Evolutionary conservation across 495 filamentous ascomycete genomes (phyloP), one percentile per base, ranked within the genome.

Genomic region (Aspergillus taichungensis): DNA sequence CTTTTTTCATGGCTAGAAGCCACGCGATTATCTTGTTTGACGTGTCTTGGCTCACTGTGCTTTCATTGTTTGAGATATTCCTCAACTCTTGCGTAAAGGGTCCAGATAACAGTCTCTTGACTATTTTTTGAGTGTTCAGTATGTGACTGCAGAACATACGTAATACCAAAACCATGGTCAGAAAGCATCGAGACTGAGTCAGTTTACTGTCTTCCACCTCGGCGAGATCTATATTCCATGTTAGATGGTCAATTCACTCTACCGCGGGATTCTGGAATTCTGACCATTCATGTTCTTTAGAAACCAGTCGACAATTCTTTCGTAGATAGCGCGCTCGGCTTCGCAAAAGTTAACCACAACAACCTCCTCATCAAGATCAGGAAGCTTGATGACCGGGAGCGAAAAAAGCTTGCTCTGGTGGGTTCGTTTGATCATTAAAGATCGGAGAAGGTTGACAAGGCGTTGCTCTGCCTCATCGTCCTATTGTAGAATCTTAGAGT

Each of bases 361-460:
- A 0, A 57, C 68, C n/a, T 51, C 47, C 45, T 71, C 50, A 0
- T 14, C 11, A 10, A 69, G 54, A 1, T 57, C 46, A 0, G 82
- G 83, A 0, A 85, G 62, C 4, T 66, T 66, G 3, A 87, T 47
- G 4, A 87, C 67, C 1, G 77, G 76, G 1, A 62, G 54, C 12
- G 69, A 64, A 42, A 85, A 73, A 13, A 85, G 58, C 0, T 57
- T 60, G 33, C 76, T 75, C 0, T 53, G 44, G 54, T 77, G 71
- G 0, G 74, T 79, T 5, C 78, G 63, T 0, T 77, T 61, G 27
- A 75, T 66, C 66, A 83, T 71, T 14, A 81, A 62, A 18, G 59
- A 43, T 14, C 53, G 45, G 1, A 80, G 56, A 1, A 73, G 46
- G n/a, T 62, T 59, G 1, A 49, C 37, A 2, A 80, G 57, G 13